These are phyloP conservation scores for Teratosphaeria destructans DNA, from an alignment of 2,329 filamentous ascomycete species.

Conservation along the genomic window DNA sequence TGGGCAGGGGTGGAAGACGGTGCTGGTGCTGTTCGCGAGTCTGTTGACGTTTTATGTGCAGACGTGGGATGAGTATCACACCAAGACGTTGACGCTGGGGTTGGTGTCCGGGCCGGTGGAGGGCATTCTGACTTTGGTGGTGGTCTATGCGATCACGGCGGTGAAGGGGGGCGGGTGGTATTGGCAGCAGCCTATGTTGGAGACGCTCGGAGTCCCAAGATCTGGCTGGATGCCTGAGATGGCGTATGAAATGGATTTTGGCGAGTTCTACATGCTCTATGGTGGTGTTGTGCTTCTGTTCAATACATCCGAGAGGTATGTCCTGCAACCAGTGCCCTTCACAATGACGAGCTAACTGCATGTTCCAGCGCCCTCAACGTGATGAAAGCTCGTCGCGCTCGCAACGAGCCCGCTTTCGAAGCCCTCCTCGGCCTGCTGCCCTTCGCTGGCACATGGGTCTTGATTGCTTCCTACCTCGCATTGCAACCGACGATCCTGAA, in stretches of 20 bases:
- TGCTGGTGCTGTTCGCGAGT: slow-evolving; percentile 59
- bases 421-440: slow-evolving; percentile 76
- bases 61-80: slow-evolving; percentile 99
- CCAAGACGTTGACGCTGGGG: slow-evolving; percentile 85
- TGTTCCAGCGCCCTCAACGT: slow-evolving; percentile 61
- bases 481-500: slow-evolving; percentile 76
- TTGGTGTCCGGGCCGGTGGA: slow-evolving; percentile 91
- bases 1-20: slow-evolving; percentile 82
- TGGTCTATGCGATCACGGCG: slow-evolving; percentile 75
- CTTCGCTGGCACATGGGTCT: slow-evolving; percentile 65
- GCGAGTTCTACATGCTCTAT: slow-evolving; percentile 86
- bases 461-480: slow-evolving; percentile 69
- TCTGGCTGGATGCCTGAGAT: slow-evolving; percentile 54
- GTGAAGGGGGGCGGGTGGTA: slow-evolving; percentile 80
- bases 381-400: slow-evolving; percentile 64
- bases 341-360: not conserved
- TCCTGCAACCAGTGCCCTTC: not conserved
- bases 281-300: slow-evolving; percentile 70
- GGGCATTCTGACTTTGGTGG: slow-evolving; percentile 73
- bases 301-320: slow-evolving; percentile 64
- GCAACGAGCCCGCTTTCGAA: slow-evolving; percentile 59
- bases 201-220: slow-evolving; percentile 57
- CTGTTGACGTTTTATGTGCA: slow-evolving; percentile 96
- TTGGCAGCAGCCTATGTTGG: slow-evolving; percentile 78
- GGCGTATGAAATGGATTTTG: slow-evolving; percentile 74